Evolutionary conservation across 345 rosid genomes (phyloP).

Genomic region (Lepidium aucheri): DNA sequence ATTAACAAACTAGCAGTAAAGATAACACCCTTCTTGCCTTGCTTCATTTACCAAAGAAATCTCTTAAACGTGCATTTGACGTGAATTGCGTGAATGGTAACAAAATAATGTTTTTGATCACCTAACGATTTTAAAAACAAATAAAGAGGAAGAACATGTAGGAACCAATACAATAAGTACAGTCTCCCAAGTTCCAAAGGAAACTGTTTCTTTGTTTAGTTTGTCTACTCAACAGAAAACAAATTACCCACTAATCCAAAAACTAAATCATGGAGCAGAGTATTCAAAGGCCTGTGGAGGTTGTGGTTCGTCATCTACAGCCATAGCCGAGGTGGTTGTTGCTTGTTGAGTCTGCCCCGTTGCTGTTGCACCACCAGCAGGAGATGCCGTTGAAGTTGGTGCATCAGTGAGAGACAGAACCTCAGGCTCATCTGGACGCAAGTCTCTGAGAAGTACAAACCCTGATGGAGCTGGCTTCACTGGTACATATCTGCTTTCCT

Average conservation of each 20-base stretch:
- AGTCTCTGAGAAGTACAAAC: conserved; percentile 72
- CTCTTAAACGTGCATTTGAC: neutral
- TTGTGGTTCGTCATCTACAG: conserved; percentile 85
- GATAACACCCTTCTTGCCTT: no score
- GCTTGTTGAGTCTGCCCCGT: conserved; percentile 42
- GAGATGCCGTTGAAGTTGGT: conserved; percentile 49
- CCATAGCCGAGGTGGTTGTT: conserved; percentile 53
- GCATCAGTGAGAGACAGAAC: conserved; percentile 80
- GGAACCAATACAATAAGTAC: neutral
- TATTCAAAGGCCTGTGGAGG: conserved; percentile 89
- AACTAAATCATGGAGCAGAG: conserved; percentile 33
- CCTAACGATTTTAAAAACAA: neutral
- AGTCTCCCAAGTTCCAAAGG: neutral
- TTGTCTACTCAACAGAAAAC: neutral
- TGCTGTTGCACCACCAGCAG: conserved; percentile 46
- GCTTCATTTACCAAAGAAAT: no score
- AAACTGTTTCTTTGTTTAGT: neutral
- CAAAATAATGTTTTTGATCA: neutral
- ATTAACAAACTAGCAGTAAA: no score
- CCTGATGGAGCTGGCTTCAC: conserved; percentile 87
- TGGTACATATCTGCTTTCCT: conserved; percentile 75
- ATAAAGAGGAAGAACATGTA: neutral
- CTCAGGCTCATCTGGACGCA: conserved; percentile 69
- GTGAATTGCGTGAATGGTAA: neutral
- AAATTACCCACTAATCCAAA: neutral